phyloP scores from a whole-genome alignment of 371 early-diverging fungal species.

The Batkoa obscura region DNA sequence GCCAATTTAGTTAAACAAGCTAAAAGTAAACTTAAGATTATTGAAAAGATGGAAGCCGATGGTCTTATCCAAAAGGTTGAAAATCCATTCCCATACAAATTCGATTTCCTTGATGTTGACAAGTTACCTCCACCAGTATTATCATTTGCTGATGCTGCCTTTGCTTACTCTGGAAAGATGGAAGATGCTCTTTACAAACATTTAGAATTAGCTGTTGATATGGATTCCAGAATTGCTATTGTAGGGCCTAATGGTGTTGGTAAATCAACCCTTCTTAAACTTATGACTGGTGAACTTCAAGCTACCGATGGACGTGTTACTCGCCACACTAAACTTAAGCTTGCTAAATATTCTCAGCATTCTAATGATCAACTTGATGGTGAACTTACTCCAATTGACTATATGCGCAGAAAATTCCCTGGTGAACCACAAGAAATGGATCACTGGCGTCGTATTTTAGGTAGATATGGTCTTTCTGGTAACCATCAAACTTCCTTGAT shows the following conservation, averaged over 20 bases:
- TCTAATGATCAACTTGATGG: conserved; percentile 83
- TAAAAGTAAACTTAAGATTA: conserved; percentile 96
- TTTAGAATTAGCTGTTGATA: conserved; percentile 84
- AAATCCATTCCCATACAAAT: conserved; percentile 47
- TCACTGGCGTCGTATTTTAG: conserved; percentile 79
- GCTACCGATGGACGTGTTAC: conserved; percentile 74
- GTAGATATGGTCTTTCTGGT: conserved; percentile 86
- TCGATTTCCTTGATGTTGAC: conserved; percentile 67
- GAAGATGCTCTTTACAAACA: conserved; percentile 69
- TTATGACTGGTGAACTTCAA: conserved; percentile 70
- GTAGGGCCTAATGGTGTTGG: conserved; percentile 85
- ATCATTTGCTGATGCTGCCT: conserved; percentile 78
- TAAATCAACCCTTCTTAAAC: conserved; percentile 85
- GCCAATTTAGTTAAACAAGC: conserved; percentile 97
- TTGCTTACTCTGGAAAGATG: conserved; percentile 72
- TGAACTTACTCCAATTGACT: conserved; percentile 74
- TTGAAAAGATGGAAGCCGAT: conserved; percentile 98
- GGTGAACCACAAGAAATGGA: conserved; percentile 44
- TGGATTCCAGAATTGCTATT: conserved; percentile 84
- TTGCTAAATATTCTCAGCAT: conserved; percentile 96
- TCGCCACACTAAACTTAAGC: conserved; percentile 77
- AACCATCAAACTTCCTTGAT: conserved; percentile 82
- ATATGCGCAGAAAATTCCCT: conserved; percentile 73
- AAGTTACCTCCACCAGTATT: conserved; percentile 96
- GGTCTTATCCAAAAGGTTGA: conserved; percentile 82